phyloP scores from a whole-genome alignment of 345 rosid species.

The Ceriops zippeliana region DNA sequence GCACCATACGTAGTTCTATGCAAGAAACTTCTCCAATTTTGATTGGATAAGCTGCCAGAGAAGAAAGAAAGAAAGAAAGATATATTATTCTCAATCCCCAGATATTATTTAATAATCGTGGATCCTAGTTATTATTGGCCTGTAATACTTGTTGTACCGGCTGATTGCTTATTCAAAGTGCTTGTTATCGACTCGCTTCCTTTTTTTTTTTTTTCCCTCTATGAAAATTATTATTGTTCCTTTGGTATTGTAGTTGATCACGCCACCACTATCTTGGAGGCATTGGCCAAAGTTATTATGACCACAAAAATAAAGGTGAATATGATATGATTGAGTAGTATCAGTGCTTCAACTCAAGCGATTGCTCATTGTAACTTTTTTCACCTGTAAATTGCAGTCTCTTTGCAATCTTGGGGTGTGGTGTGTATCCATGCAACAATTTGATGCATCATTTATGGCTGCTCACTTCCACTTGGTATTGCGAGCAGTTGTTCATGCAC shows the following conservation, averaged over 20 bases:
- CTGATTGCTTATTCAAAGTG: background rate
- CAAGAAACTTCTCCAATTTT: too few species aligned
- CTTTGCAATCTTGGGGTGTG: conserved; percentile 52
- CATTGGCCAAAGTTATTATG: conserved; percentile 36
- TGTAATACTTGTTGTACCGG: too few species aligned
- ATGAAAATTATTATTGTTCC: background rate
- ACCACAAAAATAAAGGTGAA: conserved; percentile 48
- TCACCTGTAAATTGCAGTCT: conserved; percentile 32
- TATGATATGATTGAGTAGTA: background rate
- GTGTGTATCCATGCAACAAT: conserved; percentile 60
- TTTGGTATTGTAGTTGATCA: conserved; percentile 31
- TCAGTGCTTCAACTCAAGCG: background rate
- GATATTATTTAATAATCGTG: too few species aligned
- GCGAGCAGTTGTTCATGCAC: conserved; percentile 46
- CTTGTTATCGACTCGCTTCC: background rate
- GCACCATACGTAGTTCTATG: too few species aligned
- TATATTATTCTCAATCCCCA: too few species aligned
- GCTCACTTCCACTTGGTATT: conserved; percentile 33
- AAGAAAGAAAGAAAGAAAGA: too few species aligned
- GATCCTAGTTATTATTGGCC: too few species aligned
- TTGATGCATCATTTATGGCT: conserved; percentile 27
- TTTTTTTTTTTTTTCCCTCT: background rate
- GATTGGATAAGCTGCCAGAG: too few species aligned
- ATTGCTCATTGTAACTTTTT: conserved; percentile 7
- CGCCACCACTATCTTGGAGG: conserved; percentile 26